Base-by-base conservation (phyloP, 352 stramenopile genomes). In the Globisporangium echinulatum region DNA sequence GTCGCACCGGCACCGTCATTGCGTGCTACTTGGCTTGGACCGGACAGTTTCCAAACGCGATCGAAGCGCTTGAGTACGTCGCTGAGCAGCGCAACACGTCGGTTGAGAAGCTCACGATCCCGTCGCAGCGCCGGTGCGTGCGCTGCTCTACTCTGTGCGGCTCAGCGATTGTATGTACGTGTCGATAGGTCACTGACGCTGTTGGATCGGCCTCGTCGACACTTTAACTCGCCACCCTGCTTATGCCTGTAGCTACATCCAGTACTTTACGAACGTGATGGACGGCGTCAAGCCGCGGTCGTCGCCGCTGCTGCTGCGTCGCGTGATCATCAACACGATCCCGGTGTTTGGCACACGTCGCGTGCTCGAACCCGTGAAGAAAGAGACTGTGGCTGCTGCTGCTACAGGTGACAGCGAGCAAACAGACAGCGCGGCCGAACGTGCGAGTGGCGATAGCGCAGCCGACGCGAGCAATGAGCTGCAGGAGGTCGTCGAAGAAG, bases 251-350 rank as follows among this genome's bases (percentile, higher is more conserved):
- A 88, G 82, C 66, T 99, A 99, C 72, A 92, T 97, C 17, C 87
- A 96, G 54, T 99, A 99, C 70, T 99, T 99, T 71, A 93, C 92
- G 56, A 98, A 98, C 60, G 96, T 99, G 54, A 88, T 99, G 75
- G 96, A 99, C 51, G 96, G 96, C 17, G 88, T 98, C 10, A 90
- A 97, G 66, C 96, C 96, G 4, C 82, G 75, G 6, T 96, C 94
- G 48, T 96, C 96, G n/a, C 94, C 96, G 11, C 64, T 99, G 46
- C 62, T 98, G 52, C 77, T 99, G 38, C 93, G 96, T 43, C 84
- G 96, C 14, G 90, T 99, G 58, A 98, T 98, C 71, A 98, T 99
- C 68, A 98, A 97, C 64, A 90, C 79, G 1, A 96, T 97, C 53
- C 92, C 92, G 3, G 75, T 91, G 48, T 97, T 97, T 74, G 82